Conservation (phyloP, 1,284 basidiomycete species). For the Apiotrichum montevideense region DNA sequence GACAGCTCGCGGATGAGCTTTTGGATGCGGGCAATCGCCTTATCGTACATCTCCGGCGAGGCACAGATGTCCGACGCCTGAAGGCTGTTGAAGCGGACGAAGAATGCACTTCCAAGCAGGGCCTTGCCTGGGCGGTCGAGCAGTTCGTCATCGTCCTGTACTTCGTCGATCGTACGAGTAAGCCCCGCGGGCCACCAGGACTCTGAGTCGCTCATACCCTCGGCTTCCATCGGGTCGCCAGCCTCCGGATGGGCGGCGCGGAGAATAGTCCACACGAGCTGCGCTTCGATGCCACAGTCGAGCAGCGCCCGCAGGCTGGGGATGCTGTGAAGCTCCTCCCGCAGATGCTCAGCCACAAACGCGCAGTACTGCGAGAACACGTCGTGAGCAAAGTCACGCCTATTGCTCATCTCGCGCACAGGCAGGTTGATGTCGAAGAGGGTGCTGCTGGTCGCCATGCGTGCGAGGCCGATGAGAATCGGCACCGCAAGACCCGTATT, state of each 20-base stretch:
- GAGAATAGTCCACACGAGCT: slow-evolving; percentile 85
- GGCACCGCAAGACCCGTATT: slow-evolving; percentile 69
- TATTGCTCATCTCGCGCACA: slow-evolving; percentile 55
- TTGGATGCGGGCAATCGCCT: slow-evolving; percentile 44
- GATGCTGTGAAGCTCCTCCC: slow-evolving; percentile 45
- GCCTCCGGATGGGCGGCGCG: slow-evolving; percentile 65
- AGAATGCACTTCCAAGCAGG: slow-evolving; percentile 57
- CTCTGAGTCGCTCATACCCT: neutral
- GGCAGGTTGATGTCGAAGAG: slow-evolving; percentile 28
- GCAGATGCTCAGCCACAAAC: slow-evolving; percentile 46
- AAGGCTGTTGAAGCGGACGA: slow-evolving; percentile 90
- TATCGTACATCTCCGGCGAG: slow-evolving; percentile 49
- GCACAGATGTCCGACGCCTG: slow-evolving; percentile 78
- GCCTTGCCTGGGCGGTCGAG: slow-evolving; percentile 25
- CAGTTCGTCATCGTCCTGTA: slow-evolving; percentile 26
- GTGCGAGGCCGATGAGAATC: slow-evolving; percentile 78
- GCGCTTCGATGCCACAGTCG: slow-evolving; percentile 68
- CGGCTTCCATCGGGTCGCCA: slow-evolving; percentile 14
- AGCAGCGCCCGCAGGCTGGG: slow-evolving; percentile 68
- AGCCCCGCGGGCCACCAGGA: slow-evolving; percentile 33
- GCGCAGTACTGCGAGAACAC: slow-evolving; percentile 54
- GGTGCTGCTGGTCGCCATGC: slow-evolving; percentile 56
- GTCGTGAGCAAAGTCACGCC: slow-evolving; percentile 68
- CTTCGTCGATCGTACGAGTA: slow-evolving; percentile 29
- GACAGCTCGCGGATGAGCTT: slow-evolving; percentile 39